Conservation (phyloP, 148 eudicot genomes). For the Polygonum aviculare region DNA sequence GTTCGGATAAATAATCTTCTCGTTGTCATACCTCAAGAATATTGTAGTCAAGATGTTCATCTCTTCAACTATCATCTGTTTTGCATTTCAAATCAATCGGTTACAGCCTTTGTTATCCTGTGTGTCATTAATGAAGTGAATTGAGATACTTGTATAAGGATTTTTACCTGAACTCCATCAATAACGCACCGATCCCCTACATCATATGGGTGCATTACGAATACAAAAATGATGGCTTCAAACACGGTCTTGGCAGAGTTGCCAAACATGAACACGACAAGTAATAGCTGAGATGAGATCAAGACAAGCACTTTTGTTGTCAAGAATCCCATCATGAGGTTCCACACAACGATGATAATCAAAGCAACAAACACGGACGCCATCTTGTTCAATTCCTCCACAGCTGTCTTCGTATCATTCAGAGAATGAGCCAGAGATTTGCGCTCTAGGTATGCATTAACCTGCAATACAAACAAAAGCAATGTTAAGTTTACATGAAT, state of each 20-base stretch:
- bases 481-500: background rate
- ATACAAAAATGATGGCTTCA: constrained; percentile 74
- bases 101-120: background rate
- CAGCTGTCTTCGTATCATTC: constrained; percentile 75
- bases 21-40: constrained; percentile 64
- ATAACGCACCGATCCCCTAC: constrained; percentile 88
- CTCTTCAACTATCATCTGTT: constrained; percentile 84
- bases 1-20: constrained; percentile 75
- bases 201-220: constrained; percentile 86
- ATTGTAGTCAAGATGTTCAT: constrained; percentile 89
- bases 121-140: background rate
- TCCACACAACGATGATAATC: constrained; percentile 49
- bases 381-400: constrained; percentile 61
- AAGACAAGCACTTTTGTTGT: constrained; percentile 60
- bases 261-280: constrained; percentile 53
- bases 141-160: background rate
- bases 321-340: constrained; percentile 66
- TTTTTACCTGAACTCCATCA: constrained; percentile 72
- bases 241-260: constrained; percentile 54
- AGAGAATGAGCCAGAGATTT: constrained; percentile 64
- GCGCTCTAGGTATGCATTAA: constrained; percentile 59
- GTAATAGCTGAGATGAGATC: constrained; percentile 61
- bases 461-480: constrained; percentile 23
- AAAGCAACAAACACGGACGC: constrained; percentile 32
- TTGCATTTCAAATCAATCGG: background rate